phyloP scores from a whole-genome alignment of 441 rosid species.

The Raphanus hybrid region DNA sequence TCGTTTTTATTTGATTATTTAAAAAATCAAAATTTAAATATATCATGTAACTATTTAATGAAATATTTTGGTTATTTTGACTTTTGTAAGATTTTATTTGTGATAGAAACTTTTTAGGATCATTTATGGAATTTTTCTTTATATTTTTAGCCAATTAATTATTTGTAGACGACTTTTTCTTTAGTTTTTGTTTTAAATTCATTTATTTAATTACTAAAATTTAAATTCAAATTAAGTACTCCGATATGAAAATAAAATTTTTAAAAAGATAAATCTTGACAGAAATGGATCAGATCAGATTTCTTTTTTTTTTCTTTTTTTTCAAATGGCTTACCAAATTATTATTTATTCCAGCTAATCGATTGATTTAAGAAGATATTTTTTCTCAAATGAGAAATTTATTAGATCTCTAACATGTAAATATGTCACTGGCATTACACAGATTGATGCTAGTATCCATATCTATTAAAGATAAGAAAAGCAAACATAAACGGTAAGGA shows the following conservation, averaged over 20 bases:
- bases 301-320: background rate
- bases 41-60: too few species aligned
- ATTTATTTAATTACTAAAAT: background rate
- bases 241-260: background rate
- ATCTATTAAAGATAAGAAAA: background rate
- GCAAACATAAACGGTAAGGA: background rate
- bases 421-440: background rate
- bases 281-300: background rate
- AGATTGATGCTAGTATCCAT: background rate
- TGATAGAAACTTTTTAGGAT: background rate
- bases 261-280: background rate
- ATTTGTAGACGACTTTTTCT: background rate
- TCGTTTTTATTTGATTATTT: too few species aligned
- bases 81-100: background rate
- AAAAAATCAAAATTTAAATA: too few species aligned
- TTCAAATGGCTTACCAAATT: conserved; percentile 1
- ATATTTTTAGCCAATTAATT: background rate
- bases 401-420: background rate
- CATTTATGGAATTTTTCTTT: background rate
- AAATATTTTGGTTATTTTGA: background rate
- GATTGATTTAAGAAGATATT: background rate
- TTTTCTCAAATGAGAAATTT: background rate
- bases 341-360: background rate
- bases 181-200: background rate
- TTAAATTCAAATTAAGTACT: background rate